Conservation (phyloP, 176 grass and related monocot species). For the Oryza glaberrima region DNA sequence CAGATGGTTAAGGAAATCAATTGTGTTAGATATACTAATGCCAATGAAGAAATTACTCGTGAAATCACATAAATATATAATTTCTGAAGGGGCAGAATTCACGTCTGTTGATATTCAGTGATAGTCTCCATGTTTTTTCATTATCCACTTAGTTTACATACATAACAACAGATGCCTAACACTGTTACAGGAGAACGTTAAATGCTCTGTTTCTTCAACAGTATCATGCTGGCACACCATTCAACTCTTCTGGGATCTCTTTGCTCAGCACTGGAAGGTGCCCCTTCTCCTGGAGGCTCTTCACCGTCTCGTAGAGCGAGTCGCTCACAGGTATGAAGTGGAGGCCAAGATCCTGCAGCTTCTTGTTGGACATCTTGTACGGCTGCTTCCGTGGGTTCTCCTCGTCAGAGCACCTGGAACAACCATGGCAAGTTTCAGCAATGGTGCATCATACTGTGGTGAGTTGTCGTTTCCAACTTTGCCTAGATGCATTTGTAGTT, state of each 20-base stretch:
- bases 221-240: not conserved
- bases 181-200: not conserved
- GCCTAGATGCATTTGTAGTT: not conserved
- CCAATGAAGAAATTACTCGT: not conserved
- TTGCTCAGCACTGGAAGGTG: slow-evolving; percentile 55
- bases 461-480: not conserved
- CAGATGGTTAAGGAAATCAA: too few relatives aligned
- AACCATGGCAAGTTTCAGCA: not conserved
- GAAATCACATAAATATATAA: not conserved
- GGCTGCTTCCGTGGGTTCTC: slow-evolving; percentile 72
- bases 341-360: slow-evolving; percentile 75
- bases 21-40: not conserved
- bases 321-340: slow-evolving; percentile 66
- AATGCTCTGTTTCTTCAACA: not conserved
- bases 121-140: not conserved
- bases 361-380: slow-evolving; percentile 79
- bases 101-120: not conserved
- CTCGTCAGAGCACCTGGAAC: slow-evolving; percentile 84
- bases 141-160: slow-evolving; percentile 24
- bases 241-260: not conserved
- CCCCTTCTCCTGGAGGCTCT: slow-evolving; percentile 84
- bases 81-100: not conserved
- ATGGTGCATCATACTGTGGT: not conserved
- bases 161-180: not conserved
- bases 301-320: slow-evolving; percentile 72